Evolutionary conservation across 75 land plant species (phyloP).

Genomic region (Isoetes taiwanensis): DNA sequence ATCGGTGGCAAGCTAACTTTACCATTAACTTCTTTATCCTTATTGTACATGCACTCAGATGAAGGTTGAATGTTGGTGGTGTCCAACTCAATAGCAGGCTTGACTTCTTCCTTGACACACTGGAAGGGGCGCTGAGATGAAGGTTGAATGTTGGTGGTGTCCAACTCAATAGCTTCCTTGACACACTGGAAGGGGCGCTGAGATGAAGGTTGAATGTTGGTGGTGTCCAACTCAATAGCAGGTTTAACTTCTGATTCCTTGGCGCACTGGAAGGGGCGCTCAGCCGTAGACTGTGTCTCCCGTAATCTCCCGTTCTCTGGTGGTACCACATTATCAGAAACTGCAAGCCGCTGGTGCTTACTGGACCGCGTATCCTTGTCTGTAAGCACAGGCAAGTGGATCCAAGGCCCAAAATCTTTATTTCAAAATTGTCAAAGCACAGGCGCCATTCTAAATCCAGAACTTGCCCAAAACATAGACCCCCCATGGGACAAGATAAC

Average conservation of each 20-base stretch:
- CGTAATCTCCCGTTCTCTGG: slow-evolving; percentile 28
- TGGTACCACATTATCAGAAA: slow-evolving; percentile 8
- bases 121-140: too few species aligned
- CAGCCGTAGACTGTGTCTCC: slow-evolving; percentile 7
- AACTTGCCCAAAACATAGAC: background rate
- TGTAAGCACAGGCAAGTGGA: slow-evolving; percentile 22
- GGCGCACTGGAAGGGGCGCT: slow-evolving; percentile 8
- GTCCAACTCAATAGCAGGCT: too few species aligned
- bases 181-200: too few species aligned
- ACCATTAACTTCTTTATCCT: slow-evolving; percentile 27
- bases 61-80: too few species aligned
- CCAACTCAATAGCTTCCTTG: too few species aligned
- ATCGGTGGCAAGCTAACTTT: slow-evolving; percentile 8
- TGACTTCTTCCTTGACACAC: too few species aligned
- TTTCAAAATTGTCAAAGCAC: slow-evolving; percentile 11
- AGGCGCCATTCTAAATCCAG: slow-evolving; percentile 1
- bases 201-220: background rate
- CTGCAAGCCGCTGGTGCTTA: slow-evolving; percentile 24
- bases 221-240: slow-evolving; percentile 4
- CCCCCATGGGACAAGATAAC: background rate
- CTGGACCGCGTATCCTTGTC: slow-evolving; percentile 25
- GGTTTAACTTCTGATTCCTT: slow-evolving; percentile 5
- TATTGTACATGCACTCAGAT: too few species aligned
- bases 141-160: too few species aligned
- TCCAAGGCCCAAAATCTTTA: slow-evolving; percentile 7